These are phyloP conservation scores for Nicotiana attenuata DNA, from an alignment of 257 asterid genomes.

Conservation along the genomic window DNA sequence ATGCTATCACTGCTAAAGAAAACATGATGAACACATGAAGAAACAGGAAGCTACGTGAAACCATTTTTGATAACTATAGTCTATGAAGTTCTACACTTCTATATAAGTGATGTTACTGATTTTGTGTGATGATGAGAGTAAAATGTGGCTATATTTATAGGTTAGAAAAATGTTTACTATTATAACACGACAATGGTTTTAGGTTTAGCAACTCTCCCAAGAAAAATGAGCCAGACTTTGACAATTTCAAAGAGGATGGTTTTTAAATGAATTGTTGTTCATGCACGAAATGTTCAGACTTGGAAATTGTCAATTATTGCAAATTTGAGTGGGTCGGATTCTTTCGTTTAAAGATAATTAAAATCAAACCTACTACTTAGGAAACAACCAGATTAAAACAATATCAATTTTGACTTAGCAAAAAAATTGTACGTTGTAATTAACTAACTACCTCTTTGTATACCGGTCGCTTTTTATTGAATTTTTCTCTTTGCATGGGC, in stretches of 20 bases:
- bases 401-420: not conserved
- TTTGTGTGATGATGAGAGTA: not conserved
- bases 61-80: not conserved
- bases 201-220: not conserved
- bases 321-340: not conserved
- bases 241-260: too few species aligned
- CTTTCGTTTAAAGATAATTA: not conserved
- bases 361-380: not conserved
- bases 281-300: not conserved
- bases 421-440: not conserved
- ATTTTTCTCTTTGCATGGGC: not conserved
- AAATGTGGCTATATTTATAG: not conserved
- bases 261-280: not conserved
- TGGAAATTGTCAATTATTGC: not conserved
- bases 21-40: too few species aligned
- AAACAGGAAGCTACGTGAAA: too few species aligned
- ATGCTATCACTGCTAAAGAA: too few species aligned
- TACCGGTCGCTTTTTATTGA: too few species aligned
- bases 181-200: not conserved
- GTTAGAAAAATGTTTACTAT: not conserved
- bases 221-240: not conserved
- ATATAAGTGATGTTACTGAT: not conserved
- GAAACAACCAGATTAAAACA: not conserved
- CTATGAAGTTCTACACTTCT: not conserved
- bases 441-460: too few species aligned